Conservation (phyloP, 768 basidiomycete genomes). For the Leucogyrophana mollusca region DNA sequence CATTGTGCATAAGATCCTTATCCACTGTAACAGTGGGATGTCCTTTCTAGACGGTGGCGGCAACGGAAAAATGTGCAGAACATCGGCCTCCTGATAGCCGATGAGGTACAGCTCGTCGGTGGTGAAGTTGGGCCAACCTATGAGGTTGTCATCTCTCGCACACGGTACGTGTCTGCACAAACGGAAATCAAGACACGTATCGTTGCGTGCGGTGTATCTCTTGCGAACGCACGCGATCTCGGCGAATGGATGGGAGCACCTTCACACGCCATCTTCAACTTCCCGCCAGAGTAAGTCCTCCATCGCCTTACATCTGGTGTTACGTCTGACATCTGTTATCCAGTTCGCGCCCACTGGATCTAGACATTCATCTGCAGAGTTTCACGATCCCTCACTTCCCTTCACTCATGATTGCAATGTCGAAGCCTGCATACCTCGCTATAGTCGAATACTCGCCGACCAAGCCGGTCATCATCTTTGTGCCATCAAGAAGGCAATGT, state of each 20-base stretch:
- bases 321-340: constrained; percentile 10
- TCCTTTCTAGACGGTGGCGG: constrained; percentile 92
- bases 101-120: constrained; percentile 93
- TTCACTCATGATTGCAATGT: constrained; percentile 98
- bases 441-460: constrained; percentile 83
- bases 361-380: constrained; percentile 96
- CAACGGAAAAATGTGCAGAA: constrained; percentile 96
- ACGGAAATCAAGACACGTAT: constrained; percentile 91
- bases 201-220: constrained; percentile 91
- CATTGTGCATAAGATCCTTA: constrained; percentile 2
- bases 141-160: constrained; percentile 93
- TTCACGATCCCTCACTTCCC: constrained; percentile 98
- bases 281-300: constrained; percentile 74
- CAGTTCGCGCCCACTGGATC: constrained; percentile 92
- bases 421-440: constrained; percentile 94
- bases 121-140: constrained; percentile 96
- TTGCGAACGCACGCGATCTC: constrained; percentile 93
- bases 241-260: constrained; percentile 98
- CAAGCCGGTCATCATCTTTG: constrained; percentile 90
- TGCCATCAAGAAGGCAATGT: constrained; percentile 91
- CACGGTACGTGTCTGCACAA: constrained; percentile 94
- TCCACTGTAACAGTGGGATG: constrained; percentile 72
- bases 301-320: background rate
- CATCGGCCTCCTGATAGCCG: constrained; percentile 89
- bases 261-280: constrained; percentile 95